Base-by-base conservation (phyloP, 768 basidiomycete species). In the Rhodotorula paludigena region DNA sequence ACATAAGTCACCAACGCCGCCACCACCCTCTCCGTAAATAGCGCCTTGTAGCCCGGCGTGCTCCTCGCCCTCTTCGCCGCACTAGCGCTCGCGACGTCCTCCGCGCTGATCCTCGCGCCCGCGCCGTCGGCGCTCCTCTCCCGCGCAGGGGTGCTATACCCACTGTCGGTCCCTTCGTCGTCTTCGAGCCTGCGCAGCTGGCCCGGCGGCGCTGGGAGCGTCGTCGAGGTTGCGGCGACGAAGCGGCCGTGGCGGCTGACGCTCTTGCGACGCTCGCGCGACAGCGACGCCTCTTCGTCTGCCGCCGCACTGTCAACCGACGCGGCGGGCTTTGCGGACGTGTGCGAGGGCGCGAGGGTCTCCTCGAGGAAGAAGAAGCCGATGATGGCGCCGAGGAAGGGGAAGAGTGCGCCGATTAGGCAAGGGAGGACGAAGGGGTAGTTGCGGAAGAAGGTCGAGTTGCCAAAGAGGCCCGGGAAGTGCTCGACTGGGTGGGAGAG, bases 291-390 rank as follows among this genome's bases (percentile, higher is more conserved):
- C 48, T n/a, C 36, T 25, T 36, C 38, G 18, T 21, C 39, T 2
- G n/a, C 38, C 5, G 5, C 44, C 23, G 6, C 35, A 1, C n/a
- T n/a, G 18, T 21, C 39, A 1, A 16, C 38, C 5, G 5, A 33
- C 23, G 6, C 35, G 0, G 16, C 16, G n/a, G 30, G 14, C 23
- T 28, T 21, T 23, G 45, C 12, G 0, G 63, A 0, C 7, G 23
- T n/a, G n/a, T 10, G 45, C 3, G 23, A 8, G 6, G 55, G 60
- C 12, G 45, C 30, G 45, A 71, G 57, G 5, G 74, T 66, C 53
- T 76, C 75, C 20, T 76, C 68, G 25, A 76, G 68, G 66, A 63
- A 73, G 44, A 75, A 58, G 36, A 65, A 57, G 4, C 66, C 71
- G 28, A 73, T 23, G n/a, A 74, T 11, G 5, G 69, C 60, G 41